phyloP scores from a whole-genome alignment of 2,329 filamentous ascomycete genomes.

The Zasmidium citrigriseum region DNA sequence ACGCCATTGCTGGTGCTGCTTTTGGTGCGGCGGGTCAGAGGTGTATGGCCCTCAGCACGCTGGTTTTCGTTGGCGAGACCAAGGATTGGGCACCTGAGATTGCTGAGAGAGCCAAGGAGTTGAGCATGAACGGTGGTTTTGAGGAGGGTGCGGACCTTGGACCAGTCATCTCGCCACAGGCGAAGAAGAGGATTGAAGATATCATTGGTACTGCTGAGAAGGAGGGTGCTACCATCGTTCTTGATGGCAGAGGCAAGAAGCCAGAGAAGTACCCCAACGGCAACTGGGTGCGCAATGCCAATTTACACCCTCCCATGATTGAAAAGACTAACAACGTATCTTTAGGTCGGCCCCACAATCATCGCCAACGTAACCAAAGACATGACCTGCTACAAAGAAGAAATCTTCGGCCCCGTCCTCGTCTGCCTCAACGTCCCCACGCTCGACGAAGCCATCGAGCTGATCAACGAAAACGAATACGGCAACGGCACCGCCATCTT shows the following conservation, averaged over 20 bases:
- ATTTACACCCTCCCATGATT: neutral
- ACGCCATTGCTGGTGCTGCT: slow-evolving; percentile 79
- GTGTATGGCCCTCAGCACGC: slow-evolving; percentile 82
- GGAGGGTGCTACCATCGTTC: slow-evolving; percentile 79
- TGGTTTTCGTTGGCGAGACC: slow-evolving; percentile 82
- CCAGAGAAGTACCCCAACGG: slow-evolving; percentile 79
- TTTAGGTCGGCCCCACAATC: slow-evolving; percentile 74
- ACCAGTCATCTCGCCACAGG: slow-evolving; percentile 77
- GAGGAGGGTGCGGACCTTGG: slow-evolving; percentile 78
- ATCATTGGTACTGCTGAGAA: slow-evolving; percentile 75
- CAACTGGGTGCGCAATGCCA: slow-evolving; percentile 63
- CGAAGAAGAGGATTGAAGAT: slow-evolving; percentile 74
- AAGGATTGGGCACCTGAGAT: slow-evolving; percentile 80
- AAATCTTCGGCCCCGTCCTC: slow-evolving; percentile 83
- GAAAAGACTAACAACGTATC: slow-evolving; percentile 20
- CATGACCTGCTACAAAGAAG: slow-evolving; percentile 83
- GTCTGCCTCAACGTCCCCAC: slow-evolving; percentile 78
- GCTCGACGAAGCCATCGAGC: slow-evolving; percentile 74
- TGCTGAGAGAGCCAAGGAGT: slow-evolving; percentile 70
- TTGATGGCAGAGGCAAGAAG: slow-evolving; percentile 75
- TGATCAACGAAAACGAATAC: slow-evolving; percentile 85
- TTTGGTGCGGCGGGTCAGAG: slow-evolving; percentile 84
- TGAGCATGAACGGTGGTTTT: slow-evolving; percentile 78
- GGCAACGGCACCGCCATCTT: slow-evolving; percentile 87
- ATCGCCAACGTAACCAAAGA: slow-evolving; percentile 77